These are phyloP conservation scores for Septoria petroselini DNA, from an alignment of 2,329 filamentous ascomycete genomes.

Conservation along the genomic window DNA sequence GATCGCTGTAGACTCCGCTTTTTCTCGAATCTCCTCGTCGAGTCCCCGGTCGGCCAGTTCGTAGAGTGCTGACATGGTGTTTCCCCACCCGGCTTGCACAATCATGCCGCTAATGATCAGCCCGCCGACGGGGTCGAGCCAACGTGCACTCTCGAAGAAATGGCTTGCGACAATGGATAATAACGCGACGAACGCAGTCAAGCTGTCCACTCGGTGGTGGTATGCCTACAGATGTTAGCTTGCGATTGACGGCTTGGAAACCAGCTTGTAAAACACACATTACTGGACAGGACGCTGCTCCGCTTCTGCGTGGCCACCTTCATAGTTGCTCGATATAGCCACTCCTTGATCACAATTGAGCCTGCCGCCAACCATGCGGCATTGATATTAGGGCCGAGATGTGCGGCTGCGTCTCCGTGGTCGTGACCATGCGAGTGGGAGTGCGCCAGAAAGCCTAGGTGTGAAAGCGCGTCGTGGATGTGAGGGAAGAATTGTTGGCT, in stretches of 20 bases:
- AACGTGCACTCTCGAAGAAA: conserved; percentile 76
- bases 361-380: conserved; percentile 91
- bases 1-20: conserved; percentile 61
- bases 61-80: conserved; percentile 75
- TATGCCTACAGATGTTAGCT: conserved; percentile 49
- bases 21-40: conserved; percentile 75
- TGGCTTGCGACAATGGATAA: conserved; percentile 87
- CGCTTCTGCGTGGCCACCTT: conserved; percentile 92
- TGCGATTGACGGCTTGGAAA: neutral
- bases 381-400: conserved; percentile 73
- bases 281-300: conserved; percentile 91
- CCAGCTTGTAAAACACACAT: conserved; percentile 48
- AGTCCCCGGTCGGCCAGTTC: conserved; percentile 90
- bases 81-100: conserved; percentile 81
- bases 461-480: conserved; percentile 43
- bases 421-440: conserved; percentile 59
- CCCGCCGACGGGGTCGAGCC: conserved; percentile 92
- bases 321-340: conserved; percentile 96
- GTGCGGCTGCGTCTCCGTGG: conserved; percentile 59
- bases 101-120: conserved; percentile 92
- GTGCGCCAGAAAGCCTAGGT: conserved; percentile 49
- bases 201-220: conserved; percentile 92
- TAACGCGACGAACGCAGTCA: conserved; percentile 91
- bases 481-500: conserved; percentile 50
- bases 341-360: conserved; percentile 91